phyloP scores from a whole-genome alignment of 768 basidiomycete species.

The Leucocoprinus sp. region DNA sequence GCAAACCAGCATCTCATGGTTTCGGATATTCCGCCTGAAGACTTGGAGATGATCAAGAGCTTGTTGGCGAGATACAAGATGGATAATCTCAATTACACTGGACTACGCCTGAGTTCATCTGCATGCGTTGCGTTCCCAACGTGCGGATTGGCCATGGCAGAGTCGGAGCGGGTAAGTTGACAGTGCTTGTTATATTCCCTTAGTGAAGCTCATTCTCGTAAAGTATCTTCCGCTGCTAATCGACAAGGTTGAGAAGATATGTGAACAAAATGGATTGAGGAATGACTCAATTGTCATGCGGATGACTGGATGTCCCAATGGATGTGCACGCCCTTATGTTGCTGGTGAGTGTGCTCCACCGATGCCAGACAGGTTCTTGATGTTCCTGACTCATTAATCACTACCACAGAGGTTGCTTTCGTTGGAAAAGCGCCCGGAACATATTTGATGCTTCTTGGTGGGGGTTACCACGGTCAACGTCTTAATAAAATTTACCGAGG shows the following conservation, averaged over 20 bases:
- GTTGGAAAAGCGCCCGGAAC: slow-evolving; percentile 92
- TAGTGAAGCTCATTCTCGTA: neutral
- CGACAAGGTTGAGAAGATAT: slow-evolving; percentile 91
- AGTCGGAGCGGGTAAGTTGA: slow-evolving; percentile 42
- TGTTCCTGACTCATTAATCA: slow-evolving; percentile 2
- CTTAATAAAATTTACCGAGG: slow-evolving; percentile 95
- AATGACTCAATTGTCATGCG: slow-evolving; percentile 97
- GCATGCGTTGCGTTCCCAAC: slow-evolving; percentile 98
- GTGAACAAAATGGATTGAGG: slow-evolving; percentile 87
- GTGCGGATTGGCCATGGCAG: slow-evolving; percentile 55
- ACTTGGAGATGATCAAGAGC: slow-evolving; percentile 69
- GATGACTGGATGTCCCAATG: slow-evolving; percentile 97
- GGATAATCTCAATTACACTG: slow-evolving; percentile 77
- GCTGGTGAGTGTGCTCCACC: slow-evolving; percentile 45
- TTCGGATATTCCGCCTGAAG: slow-evolving; percentile 68
- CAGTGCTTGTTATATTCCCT: neutral
- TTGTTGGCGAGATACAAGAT: slow-evolving; percentile 81
- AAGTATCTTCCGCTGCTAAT: slow-evolving; percentile 89
- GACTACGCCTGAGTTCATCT: slow-evolving; percentile 78
- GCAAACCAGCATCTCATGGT: slow-evolving; percentile 92
- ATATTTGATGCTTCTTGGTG: slow-evolving; percentile 93
- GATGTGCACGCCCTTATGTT: slow-evolving; percentile 88
- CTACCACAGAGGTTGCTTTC: slow-evolving; percentile 75
- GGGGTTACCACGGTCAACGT: slow-evolving; percentile 89
- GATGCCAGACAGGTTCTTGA: too few species aligned